Evolutionary conservation across 2,329 filamentous ascomycete species (phyloP), one percentile per base, ranked within the genome.

Genomic region (Diplodia mutila): DNA sequence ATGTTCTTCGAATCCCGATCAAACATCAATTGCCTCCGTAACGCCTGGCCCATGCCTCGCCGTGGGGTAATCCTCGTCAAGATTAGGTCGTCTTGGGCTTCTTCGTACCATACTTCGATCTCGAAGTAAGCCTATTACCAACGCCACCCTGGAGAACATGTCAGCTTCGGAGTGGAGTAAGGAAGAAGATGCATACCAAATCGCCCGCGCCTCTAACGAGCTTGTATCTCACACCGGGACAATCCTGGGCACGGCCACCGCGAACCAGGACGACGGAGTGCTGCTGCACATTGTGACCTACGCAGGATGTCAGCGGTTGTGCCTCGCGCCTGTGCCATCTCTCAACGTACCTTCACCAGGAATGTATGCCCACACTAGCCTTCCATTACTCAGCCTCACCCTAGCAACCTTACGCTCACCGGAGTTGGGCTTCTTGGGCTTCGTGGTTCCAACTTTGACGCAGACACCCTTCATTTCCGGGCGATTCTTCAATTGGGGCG

Each of bases 391-490:
- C 77, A 99, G 84, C 73, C 94, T 86, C 23, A 99, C 90, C 84
- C 94, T 92, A 2, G 94, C 94, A 68, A 93, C 95, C 85, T 99
- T 99, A 71, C 95, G 86, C 85, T 98, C 93, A 67, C 94, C 95
- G 32, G 95, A 99, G 81, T 99, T 99, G 72, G 95, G 95, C 83
- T 99, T 99, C 89, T 99, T 99, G 67, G 95, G 95, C 76, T 95
- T 93, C 74, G 91, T 93, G 73, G 94, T 92, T 75, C 92, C 93
- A 69, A 98, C 95, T 78, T 96, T 94, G 71, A 99, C 83, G 80
- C 95, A 98, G 46, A 99, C 95, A 73, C 94, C 95, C 84, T 98
- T 98, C 82, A 97, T 90, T 76, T 91, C 88, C 4, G 95, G 93
- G 52, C 91, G 86, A 63, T 87, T 80, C 69, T 85, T 86, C 70